Evolutionary conservation across 768 basidiomycete genomes (phyloP), one percentile per base, ranked within the genome.

Genomic region (Panellus pusillus): DNA sequence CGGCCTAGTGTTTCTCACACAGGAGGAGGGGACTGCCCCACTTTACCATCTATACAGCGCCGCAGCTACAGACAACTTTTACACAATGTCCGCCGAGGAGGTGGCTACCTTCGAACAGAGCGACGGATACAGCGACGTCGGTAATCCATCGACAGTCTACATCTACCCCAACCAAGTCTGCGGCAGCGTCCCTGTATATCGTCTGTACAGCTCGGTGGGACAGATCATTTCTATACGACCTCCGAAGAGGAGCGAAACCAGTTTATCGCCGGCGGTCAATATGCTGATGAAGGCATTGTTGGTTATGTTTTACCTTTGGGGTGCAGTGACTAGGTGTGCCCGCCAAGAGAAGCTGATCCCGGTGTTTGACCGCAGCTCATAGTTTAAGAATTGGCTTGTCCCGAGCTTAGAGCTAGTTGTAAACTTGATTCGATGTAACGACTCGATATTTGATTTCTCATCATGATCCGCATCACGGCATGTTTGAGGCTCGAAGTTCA

Each of bases 221-320:
- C 39, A 24, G 50, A 58, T 49, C 51, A 58, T 44, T 54, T 60
- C 24, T 61, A 60, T 32, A 61, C 59, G 41, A 58, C 47, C 17
- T 56, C 54, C 13, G 49, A 39, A 13, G 31, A 36, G 32, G 58
- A 60, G 44, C 47, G 54, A 35, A 29, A 44, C n/a, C 46, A 29
- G 17, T 40, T 42, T 19, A 40, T 47, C 14, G 15, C 35, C 27
- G 41, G 27, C 15, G 36, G 44, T 35, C 54, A 54, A n/a, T 60
- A 56, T 44, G 38, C 19, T 24, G n/a, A 14, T 15, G 45, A 51
- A 37, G 58, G 48, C n/a, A 42, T 52, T n/a, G 50, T 55, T 14
- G 58, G 50, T 39, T 52, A 57, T 43, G 42, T 60, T 24, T 57
- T 52, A 36, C 29, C 58, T 32, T 42, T 35, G 47, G 47, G 47